phyloP scores from a whole-genome alignment of 768 basidiomycete genomes.

The Lactifluus subvellereus region DNA sequence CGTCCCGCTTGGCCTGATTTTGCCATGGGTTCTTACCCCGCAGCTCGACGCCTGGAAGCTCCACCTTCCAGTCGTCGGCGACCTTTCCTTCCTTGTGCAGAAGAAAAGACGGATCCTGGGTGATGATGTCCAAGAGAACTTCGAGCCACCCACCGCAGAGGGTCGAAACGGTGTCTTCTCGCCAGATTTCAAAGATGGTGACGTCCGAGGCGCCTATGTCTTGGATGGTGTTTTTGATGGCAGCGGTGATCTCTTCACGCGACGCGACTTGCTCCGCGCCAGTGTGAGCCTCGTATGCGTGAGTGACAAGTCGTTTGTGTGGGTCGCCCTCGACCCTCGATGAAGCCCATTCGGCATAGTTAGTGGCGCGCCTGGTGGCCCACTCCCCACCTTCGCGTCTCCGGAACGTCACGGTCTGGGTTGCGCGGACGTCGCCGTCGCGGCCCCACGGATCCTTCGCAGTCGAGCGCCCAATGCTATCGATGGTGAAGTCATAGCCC shows the following conservation, averaged over 20 bases:
- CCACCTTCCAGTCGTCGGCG: constrained; percentile 25
- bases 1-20: constrained; percentile 3
- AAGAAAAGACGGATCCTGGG: constrained; percentile 24
- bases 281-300: constrained; percentile 49
- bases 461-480: constrained; percentile 51
- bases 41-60: constrained; percentile 27
- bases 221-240: constrained; percentile 50
- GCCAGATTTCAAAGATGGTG: constrained; percentile 40
- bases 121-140: constrained; percentile 43
- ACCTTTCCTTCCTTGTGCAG: constrained; percentile 11
- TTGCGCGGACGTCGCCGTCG: constrained; percentile 59
- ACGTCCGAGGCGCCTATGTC: constrained; percentile 44
- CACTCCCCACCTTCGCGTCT: constrained; percentile 37
- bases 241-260: constrained; percentile 43
- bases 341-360: constrained; percentile 29
- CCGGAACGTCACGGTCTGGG: constrained; percentile 59
- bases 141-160: constrained; percentile 62
- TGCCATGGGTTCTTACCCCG: constrained; percentile 18
- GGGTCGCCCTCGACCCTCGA: constrained; percentile 14
- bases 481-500: constrained; percentile 63
- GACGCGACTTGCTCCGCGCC: constrained; percentile 40
- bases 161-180: constrained; percentile 40
- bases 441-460: constrained; percentile 70
- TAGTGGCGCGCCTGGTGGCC: constrained; percentile 27
- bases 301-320: constrained; percentile 45